These are phyloP conservation scores for Aristolochia fimbriata DNA, from an alignment of 164 flowering plant species.

Conservation along the genomic window DNA sequence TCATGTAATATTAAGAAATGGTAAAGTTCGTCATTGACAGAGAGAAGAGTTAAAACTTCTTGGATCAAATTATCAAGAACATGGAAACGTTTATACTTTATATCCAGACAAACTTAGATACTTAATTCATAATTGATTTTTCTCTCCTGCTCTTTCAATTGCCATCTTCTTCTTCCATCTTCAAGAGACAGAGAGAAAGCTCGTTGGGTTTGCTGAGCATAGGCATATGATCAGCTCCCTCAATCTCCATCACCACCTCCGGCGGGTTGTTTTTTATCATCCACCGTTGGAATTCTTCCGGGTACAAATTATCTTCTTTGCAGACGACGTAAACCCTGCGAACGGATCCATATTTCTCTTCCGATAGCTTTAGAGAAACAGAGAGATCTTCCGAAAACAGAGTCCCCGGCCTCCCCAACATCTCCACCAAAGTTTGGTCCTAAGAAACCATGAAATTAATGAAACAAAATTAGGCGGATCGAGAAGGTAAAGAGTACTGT, in stretches of 20 bases:
- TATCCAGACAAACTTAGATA: too few species aligned
- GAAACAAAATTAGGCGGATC: too few species aligned
- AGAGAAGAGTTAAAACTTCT: too few species aligned
- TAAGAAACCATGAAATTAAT: too few species aligned
- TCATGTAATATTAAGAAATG: too few species aligned
- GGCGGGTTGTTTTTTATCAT: neutral
- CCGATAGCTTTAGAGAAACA: neutral
- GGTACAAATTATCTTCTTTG: neutral
- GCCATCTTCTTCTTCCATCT: neutral
- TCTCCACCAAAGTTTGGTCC: neutral
- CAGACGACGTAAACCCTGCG: neutral
- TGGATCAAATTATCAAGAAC: too few species aligned
- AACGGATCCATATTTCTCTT: neutral
- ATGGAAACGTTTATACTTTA: too few species aligned
- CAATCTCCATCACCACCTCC: neutral
- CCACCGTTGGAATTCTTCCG: neutral
- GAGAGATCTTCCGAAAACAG: neutral
- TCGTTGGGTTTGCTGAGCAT: neutral
- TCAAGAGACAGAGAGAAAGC: neutral
- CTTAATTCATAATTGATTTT: too few species aligned
- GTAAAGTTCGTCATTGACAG: too few species aligned
- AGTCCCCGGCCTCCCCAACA: neutral
- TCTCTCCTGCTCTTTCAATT: too few species aligned
- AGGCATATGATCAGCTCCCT: neutral
- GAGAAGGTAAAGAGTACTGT: too few species aligned